phyloP scores from a whole-genome alignment of 2,329 filamentous ascomycete species.

The Exophiala viscosa region DNA sequence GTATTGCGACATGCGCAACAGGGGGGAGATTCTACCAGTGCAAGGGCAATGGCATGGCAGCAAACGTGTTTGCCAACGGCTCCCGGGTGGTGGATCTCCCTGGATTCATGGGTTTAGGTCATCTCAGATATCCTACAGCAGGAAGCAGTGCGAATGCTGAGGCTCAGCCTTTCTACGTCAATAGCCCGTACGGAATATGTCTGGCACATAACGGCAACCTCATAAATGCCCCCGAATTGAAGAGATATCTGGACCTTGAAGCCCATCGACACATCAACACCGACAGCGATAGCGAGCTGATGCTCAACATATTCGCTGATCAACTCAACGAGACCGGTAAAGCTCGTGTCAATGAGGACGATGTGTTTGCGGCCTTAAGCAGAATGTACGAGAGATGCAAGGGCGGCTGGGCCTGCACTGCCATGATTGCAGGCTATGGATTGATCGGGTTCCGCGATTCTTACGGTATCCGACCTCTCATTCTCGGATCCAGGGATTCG shows the following conservation, averaged over 20 bases:
- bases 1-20: slow-evolving; percentile 70
- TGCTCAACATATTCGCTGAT: slow-evolving; percentile 84
- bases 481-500: slow-evolving; percentile 70
- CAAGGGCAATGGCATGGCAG: slow-evolving; percentile 86
- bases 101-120: slow-evolving; percentile 81
- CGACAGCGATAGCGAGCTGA: slow-evolving; percentile 80
- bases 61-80: slow-evolving; percentile 79
- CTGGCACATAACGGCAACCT: slow-evolving; percentile 86
- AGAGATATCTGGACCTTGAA: slow-evolving; percentile 68
- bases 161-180: slow-evolving; percentile 90
- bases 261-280: slow-evolving; percentile 86
- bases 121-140: slow-evolving; percentile 84
- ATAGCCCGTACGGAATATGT: slow-evolving; percentile 77
- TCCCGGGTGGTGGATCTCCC: slow-evolving; percentile 68
- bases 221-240: slow-evolving; percentile 70
- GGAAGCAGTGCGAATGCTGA: slow-evolving; percentile 80
- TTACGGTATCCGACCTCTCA: slow-evolving; percentile 78
- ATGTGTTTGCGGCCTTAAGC: slow-evolving; percentile 68
- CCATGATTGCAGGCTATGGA: slow-evolving; percentile 78
- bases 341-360: slow-evolving; percentile 71
- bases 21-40: slow-evolving; percentile 81
- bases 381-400: slow-evolving; percentile 70
- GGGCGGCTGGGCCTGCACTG: slow-evolving; percentile 75
- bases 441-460: slow-evolving; percentile 75
- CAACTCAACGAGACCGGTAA: slow-evolving; percentile 78